phyloP scores from a whole-genome alignment of 2,329 filamentous ascomycete species.

The Endocalyx cinctus region DNA sequence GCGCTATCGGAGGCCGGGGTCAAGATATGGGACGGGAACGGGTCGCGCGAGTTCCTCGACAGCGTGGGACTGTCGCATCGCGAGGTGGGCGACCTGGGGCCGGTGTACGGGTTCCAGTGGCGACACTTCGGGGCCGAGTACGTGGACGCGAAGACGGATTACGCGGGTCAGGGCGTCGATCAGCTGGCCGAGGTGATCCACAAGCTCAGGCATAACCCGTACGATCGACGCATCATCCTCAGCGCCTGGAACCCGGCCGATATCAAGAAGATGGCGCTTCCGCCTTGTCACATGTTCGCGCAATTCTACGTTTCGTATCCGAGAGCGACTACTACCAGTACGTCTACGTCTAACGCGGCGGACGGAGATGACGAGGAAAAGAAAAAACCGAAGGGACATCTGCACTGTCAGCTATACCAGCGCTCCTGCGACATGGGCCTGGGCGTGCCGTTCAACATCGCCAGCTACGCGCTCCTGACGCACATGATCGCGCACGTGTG shows the following conservation, averaged over 20 bases:
- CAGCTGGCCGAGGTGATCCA: constrained; percentile 87
- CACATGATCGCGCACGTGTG: constrained; percentile 92
- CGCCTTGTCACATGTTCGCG: constrained; percentile 80
- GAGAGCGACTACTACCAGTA: constrained; percentile 13
- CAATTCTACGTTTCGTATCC: constrained; percentile 74
- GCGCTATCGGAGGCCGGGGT: constrained; percentile 75
- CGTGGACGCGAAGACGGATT: constrained; percentile 71
- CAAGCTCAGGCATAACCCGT: constrained; percentile 78
- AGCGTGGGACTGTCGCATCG: constrained; percentile 75
- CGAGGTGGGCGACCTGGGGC: constrained; percentile 83
- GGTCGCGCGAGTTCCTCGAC: constrained; percentile 85
- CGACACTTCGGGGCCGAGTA: constrained; percentile 95
- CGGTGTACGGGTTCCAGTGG: constrained; percentile 99
- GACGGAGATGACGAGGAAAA: constrained; percentile 25
- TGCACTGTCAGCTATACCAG: constrained; percentile 91
- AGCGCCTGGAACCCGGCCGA: constrained; percentile 90
- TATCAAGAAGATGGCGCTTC: constrained; percentile 69
- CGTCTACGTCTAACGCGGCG: constrained; percentile 14
- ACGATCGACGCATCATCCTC: constrained; percentile 85
- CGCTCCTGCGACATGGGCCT: constrained; percentile 95
- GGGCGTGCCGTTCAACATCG: constrained; percentile 97
- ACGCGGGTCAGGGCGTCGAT: constrained; percentile 83
- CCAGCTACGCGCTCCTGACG: constrained; percentile 85
- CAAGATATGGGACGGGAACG: constrained; percentile 99
- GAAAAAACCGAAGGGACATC: constrained; percentile 53